Conservation (phyloP, 2,329 filamentous ascomycete species). For the Pleurostoma richardsiae region DNA sequence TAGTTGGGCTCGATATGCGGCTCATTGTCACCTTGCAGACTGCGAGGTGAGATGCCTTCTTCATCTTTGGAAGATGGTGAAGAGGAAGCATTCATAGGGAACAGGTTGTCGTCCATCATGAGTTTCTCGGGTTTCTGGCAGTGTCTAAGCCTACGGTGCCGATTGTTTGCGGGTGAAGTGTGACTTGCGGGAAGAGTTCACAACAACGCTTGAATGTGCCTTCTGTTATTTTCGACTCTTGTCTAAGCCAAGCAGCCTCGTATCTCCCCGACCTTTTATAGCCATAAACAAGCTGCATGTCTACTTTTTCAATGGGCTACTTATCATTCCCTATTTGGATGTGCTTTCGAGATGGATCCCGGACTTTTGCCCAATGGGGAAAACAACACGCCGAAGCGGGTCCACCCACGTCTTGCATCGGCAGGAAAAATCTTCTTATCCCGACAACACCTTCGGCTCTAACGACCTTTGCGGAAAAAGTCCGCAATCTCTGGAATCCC, state of each 20-base stretch:
- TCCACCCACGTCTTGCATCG: not conserved
- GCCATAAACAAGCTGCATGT: not conserved
- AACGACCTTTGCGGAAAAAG: not conserved
- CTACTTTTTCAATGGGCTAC: not conserved
- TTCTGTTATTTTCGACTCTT: not conserved
- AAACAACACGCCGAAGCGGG: not conserved
- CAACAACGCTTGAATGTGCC: not conserved
- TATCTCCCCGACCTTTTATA: not conserved
- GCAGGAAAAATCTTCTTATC: not conserved
- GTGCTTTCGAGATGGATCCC: not conserved
- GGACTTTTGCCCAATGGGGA: not conserved
- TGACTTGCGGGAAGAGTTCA: not conserved
- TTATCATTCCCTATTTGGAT: not conserved
- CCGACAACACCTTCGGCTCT: not conserved
- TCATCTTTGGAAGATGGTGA: not conserved
- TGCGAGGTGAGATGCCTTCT: not conserved
- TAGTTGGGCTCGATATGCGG: constrained; percentile 9
- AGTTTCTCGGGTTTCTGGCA: not conserved
- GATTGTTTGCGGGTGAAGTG: not conserved
- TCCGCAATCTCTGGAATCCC: not conserved
- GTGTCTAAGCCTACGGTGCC: too few species aligned
- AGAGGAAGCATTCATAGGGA: not conserved
- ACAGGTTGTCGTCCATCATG: not conserved
- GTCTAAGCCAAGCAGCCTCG: not conserved
- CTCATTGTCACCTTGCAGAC: not conserved